A percentile compares a stretch with the other conserved stretches of the same genome.
These are phyloP conservation scores for Clathrospora elynae DNA, from an alignment of 2,329 filamentous ascomycete genomes.

Conservation along the genomic window DNA sequence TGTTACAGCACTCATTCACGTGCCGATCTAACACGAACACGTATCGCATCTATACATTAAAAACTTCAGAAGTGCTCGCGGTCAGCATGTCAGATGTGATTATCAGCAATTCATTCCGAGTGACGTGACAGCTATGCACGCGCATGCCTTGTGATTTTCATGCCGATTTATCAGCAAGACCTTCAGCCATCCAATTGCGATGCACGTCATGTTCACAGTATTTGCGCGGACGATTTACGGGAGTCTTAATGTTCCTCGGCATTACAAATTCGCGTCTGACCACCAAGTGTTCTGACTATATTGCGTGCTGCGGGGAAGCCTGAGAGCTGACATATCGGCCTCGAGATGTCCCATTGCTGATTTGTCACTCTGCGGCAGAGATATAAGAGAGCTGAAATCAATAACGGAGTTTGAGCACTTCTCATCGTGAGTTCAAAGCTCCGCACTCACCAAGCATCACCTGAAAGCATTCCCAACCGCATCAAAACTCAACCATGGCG, in stretches of 20 bases:
- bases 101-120: background rate
- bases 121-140: no score
- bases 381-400: no score
- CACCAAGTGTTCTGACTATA: slow-evolving; percentile 20
- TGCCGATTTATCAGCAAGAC: slow-evolving; percentile 1
- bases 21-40: slow-evolving; percentile 17
- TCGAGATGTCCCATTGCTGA: no score
- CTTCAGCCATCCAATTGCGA: background rate
- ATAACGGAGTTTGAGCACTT: no score
- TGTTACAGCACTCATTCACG: slow-evolving; percentile 62
- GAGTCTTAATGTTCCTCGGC: background rate
- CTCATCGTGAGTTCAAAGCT: no score
- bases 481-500: slow-evolving; percentile 25
- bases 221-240: slow-evolving; percentile 1
- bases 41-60: background rate
- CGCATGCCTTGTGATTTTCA: background rate
- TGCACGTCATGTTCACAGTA: background rate
- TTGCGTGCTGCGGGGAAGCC: slow-evolving; percentile 44
- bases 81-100: no score
- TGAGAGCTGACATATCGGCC: slow-evolving; percentile 31
- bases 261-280: slow-evolving; percentile 4
- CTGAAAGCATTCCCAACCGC: slow-evolving; percentile 1
- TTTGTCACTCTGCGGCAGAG: no score
- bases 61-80: no score
- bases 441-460: no score